phyloP scores from a whole-genome alignment of 2,329 filamentous ascomycete species.

The Fusarium dimerum region DNA sequence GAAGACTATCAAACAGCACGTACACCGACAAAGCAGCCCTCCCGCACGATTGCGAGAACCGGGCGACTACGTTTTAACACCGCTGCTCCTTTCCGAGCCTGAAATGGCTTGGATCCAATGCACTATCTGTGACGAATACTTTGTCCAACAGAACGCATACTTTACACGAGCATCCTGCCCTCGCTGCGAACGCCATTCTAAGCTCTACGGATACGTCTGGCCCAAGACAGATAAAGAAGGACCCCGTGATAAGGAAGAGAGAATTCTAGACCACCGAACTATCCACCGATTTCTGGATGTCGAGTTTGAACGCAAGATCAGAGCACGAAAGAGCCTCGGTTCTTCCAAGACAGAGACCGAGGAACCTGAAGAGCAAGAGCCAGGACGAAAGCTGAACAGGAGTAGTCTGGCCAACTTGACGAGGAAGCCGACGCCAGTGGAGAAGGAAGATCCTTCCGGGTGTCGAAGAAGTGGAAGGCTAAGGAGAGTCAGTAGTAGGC shows the following conservation, averaged over 20 bases:
- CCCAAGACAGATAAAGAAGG: conserved; percentile 88
- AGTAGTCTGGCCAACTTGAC: conserved; percentile 8
- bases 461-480: conserved; percentile 38
- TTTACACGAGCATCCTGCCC: conserved; percentile 84
- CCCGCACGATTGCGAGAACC: conserved; percentile 53
- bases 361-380: conserved; percentile 25
- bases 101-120: conserved; percentile 86
- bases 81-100: conserved; percentile 72
- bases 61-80: conserved; percentile 82
- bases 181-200: conserved; percentile 91
- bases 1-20: conserved; percentile 30
- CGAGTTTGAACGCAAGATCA: conserved; percentile 62
- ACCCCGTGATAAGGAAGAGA: conserved; percentile 68
- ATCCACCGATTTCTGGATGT: conserved; percentile 81
- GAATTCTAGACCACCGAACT: conserved; percentile 80
- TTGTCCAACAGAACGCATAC: conserved; percentile 88
- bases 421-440: conserved; percentile 7
- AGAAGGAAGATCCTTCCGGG: conserved; percentile 21
- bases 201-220: conserved; percentile 93
- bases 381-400: conserved; percentile 27
- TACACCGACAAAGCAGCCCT: conserved; percentile 36
- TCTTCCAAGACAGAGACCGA: conserved; percentile 27
- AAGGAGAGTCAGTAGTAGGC: conserved; percentile 35
- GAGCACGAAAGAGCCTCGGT: conserved; percentile 43
- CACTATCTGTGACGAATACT: conserved; percentile 76